Percentiles rank a stretch among this genome's conserved stretches.
These are phyloP conservation scores for Elongisporangium senticosum DNA, from an alignment of 352 stramenopile genomes.

Conservation along the genomic window DNA sequence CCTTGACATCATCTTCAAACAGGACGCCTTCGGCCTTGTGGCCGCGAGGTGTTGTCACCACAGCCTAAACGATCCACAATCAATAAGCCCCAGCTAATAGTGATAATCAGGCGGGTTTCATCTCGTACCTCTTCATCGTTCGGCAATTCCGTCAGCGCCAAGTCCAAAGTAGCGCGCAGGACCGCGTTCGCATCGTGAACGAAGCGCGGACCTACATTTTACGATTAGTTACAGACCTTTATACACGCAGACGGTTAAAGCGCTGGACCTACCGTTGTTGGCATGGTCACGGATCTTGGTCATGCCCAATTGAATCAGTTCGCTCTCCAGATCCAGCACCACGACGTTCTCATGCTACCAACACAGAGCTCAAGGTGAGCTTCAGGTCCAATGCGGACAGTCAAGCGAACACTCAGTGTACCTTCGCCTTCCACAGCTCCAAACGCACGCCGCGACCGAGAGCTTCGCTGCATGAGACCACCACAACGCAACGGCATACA, in stretches of 20 bases:
- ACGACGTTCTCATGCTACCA: conserved; percentile 81
- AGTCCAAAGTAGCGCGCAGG: conserved; percentile 56
- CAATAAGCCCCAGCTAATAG: not conserved
- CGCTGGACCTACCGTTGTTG: conserved; percentile 35
- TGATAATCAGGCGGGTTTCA: not conserved
- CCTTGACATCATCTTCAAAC: conserved; percentile 76
- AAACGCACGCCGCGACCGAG: conserved; percentile 72
- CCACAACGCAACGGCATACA: not conserved
- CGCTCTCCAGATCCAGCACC: conserved; percentile 78
- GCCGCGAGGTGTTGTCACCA: conserved; percentile 71
- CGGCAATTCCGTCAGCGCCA: conserved; percentile 72
- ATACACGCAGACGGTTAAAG: too few species aligned
- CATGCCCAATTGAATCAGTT: conserved; percentile 80
- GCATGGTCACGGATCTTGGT: conserved; percentile 72
- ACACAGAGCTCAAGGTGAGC: conserved; percentile 1
- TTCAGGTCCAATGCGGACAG: not conserved
- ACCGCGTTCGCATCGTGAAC: conserved; percentile 69
- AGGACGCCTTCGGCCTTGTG: conserved; percentile 65
- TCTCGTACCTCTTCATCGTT: conserved; percentile 67
- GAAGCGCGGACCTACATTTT: conserved; percentile 43
- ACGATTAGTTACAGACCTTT: not conserved
- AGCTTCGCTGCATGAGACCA: conserved; percentile 42
- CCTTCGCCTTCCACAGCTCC: conserved; percentile 85
- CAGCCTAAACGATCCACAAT: conserved; percentile 22
- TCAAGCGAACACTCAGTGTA: conserved; percentile 15